A percentile compares a stretch with the other conserved stretches of the same genome.
These are phyloP conservation scores for Hypsizygus marmoreus DNA, from an alignment of 768 basidiomycete genomes.

Conservation along the genomic window DNA sequence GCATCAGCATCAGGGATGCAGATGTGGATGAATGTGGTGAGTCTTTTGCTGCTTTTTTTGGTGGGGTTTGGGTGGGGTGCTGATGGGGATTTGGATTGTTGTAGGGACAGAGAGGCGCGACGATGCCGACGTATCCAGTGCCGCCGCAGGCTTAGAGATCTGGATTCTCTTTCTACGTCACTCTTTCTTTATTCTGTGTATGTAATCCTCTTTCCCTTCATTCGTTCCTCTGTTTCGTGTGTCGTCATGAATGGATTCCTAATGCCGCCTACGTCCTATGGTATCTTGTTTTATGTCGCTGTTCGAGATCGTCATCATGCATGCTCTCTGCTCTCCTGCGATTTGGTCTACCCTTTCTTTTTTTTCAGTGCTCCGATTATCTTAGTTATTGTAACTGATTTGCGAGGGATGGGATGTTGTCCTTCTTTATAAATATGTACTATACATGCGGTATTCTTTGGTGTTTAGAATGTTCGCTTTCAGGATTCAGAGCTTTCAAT, in stretches of 20 bases:
- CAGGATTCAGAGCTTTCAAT: no score
- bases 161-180: no score
- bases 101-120: slow-evolving; percentile 16
- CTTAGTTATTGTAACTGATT: no score
- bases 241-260: no score
- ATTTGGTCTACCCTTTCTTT: not conserved
- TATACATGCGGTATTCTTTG: no score
- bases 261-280: no score
- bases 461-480: no score
- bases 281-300: no score
- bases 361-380: no score
- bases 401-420: no score
- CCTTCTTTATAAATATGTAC: no score
- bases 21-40: slow-evolving; percentile 46
- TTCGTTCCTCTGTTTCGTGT: not conserved
- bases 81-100: not conserved
- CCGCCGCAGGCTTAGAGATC: slow-evolving; percentile 13
- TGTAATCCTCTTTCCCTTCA: no score
- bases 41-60: slow-evolving; percentile 17
- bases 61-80: not conserved
- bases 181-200: not conserved
- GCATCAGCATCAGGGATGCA: slow-evolving; percentile 25
- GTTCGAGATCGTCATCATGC: not conserved
- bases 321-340: not conserved
- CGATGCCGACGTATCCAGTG: slow-evolving; percentile 14